Base-by-base conservation (phyloP, 495 filamentous ascomycete species). In the Lindgomyces ingoldianus region DNA sequence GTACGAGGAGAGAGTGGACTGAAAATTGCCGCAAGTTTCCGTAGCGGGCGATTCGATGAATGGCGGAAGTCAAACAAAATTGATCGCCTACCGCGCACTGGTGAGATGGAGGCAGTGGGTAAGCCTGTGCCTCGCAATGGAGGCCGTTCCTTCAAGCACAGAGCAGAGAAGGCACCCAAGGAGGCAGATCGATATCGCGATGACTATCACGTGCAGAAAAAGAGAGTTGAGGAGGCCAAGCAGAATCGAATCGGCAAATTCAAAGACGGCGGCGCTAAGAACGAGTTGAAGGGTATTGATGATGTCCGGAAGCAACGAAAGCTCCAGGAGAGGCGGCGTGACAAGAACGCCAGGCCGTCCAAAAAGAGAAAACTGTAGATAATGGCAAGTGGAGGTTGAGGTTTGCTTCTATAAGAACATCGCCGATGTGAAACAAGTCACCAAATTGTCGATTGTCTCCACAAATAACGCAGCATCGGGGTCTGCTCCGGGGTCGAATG, bases 1-100 rank as follows among this genome's bases (percentile, higher is more conserved):
- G 89, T 98, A 42, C 83, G 85, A 49, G 92, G 95, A 59, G 94
- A 98, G 78, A 89, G 84, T 73, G 94, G 94, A 47, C 91, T 91
- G 78, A 98, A 97, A 82, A 96, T 98, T 60, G 89, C 94, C 1
- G 90, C 94, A 46, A 87, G 81, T 64, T 97, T 98, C 84, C 86
- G 92, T 67, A 93, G 88, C 73, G 94, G 95, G 39, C 86, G 95
- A 27, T 98, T 96, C 76, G 91, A 97, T 61, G 83, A 81, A 26
- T 98, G 94, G 94, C 87, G 87, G 72, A 89, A 87, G 73, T 85
- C 88, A 25, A 89, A 98, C 78, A 87, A 88, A 56, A 80, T 98
- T 41, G 86, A 84, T 36, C 81, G 84, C 0, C 74, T 96, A 62
- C 93, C 94, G 9, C 82, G 87, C 16, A 86, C 89, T 10, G 94